A percentile compares a stretch with the other conserved stretches of the same genome.
These are phyloP conservation scores for Calonectria crousiana DNA, from an alignment of 2,329 filamentous ascomycete species.

Conservation along the genomic window DNA sequence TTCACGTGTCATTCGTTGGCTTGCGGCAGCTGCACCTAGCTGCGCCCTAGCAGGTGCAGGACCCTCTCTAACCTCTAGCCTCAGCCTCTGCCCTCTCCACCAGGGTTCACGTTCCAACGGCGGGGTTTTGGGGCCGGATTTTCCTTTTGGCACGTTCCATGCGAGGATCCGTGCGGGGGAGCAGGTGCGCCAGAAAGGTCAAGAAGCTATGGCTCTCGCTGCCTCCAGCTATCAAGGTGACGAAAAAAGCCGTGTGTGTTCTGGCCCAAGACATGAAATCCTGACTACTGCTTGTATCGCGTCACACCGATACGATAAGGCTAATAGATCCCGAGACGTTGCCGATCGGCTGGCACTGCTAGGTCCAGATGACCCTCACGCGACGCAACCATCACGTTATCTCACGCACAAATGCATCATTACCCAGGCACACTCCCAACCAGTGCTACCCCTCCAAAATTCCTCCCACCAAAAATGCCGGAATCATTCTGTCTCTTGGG, in stretches of 20 bases:
- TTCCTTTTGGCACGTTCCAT: constrained; percentile 14
- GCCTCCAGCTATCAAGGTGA: not conserved
- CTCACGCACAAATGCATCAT: constrained; percentile 17
- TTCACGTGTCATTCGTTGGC: constrained; percentile 40
- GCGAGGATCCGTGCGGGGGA: constrained; percentile 16
- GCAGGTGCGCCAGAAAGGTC: not conserved
- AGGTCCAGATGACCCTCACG: constrained; percentile 1
- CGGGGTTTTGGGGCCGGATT: constrained; percentile 5
- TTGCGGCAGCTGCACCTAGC: constrained; percentile 16
- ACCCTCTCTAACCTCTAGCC: not conserved
- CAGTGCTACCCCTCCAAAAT: not conserved
- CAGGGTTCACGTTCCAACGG: constrained; percentile 7
- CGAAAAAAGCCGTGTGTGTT: not conserved
- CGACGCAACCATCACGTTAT: constrained; percentile 24
- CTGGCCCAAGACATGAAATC: not conserved
- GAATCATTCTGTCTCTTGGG: not conserved
- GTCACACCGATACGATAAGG: constrained; percentile 41
- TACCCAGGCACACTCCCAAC: not conserved
- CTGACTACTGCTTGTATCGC: constrained; percentile 17
- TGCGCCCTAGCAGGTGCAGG: constrained; percentile 12
- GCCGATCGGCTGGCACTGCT: constrained; percentile 3
- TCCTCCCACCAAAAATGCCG: not conserved
- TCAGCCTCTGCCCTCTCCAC: not conserved
- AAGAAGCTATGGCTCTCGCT: constrained; percentile 12
- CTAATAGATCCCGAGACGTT: constrained; percentile 8